Evolutionary conservation across 441 rosid species (phyloP), one percentile per base, ranked within the genome.

Genomic region (Adansonia grandidieri): DNA sequence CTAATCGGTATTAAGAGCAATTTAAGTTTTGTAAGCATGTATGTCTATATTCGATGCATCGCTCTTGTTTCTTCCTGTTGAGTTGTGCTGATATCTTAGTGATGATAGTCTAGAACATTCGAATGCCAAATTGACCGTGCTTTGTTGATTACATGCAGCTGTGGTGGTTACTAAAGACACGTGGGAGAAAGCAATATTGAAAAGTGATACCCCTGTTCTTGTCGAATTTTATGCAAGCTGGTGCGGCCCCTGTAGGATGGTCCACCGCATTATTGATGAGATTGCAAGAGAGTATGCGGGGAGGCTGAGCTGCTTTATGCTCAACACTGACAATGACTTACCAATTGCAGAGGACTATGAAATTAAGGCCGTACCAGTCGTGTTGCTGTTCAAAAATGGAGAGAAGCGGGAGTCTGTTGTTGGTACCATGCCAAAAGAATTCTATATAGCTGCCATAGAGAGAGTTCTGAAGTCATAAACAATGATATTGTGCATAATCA

Each of bases 221-320:
- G 99, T 96, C 44, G 97, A 93, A 75, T 96, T 96, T 84, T 91
- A 88, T 77, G 94, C 98, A 2, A 91, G 91, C 78, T 96, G 98
- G 99, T 96, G 99, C 42, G 99, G 98, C 19, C 99, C 99, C 47
- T 96, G 98, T 88, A 82, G 84, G 84, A 96, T 96, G 96, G 97
- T 93, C 28, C 96, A 91, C 84, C 84, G 96, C 24, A 88, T 92
- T 53, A 94, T 96, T 61, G 89, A 94, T 67, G 98, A 96, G 86
- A 89, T 96, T 37, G 95, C 95, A 0, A 85, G 78, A 57, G 98
- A 92, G 75, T 96, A 94, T 64, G 87, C 86, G 0, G 98, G 96
- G 77, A 91, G 80, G 83, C 85, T 94, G 11, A 86, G 83, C 70
- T 94, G 93, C 83, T 96, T 84, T 73, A 82, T 91, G 9, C 86